A percentile compares a stretch with the other conserved stretches of the same genome.
Evolutionary conservation across 192 early-diverging fungal genomes (phyloP).

Genomic region (Backusella psychrophila): DNA sequence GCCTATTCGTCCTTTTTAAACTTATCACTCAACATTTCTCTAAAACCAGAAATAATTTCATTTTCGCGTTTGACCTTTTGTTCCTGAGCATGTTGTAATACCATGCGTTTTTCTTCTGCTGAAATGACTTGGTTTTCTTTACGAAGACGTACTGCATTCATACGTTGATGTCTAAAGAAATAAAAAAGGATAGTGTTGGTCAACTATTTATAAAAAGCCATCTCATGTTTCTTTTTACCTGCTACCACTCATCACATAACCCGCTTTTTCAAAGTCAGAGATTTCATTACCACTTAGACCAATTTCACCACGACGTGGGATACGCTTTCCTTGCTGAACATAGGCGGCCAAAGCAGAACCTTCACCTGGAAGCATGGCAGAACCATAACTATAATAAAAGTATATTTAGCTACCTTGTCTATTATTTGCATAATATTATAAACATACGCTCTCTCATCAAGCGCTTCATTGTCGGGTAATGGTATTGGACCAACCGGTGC

Average conservation of each 20-base stretch:
- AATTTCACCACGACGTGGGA: slow-evolving; percentile 97
- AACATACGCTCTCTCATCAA: slow-evolving; percentile 59
- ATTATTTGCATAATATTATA: background rate
- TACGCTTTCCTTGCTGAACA: slow-evolving; percentile 90
- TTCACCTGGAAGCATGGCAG: slow-evolving; percentile 83
- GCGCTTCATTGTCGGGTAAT: slow-evolving; percentile 53
- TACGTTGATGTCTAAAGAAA: slow-evolving; percentile 66
- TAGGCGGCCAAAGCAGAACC: slow-evolving; percentile 89
- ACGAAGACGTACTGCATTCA: slow-evolving; percentile 94
- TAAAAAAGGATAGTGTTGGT: background rate
- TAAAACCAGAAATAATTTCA: slow-evolving; percentile 89
- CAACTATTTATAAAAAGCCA: background rate
- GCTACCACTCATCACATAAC: slow-evolving; percentile 97
- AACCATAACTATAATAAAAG: slow-evolving; percentile 60
- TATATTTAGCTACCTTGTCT: background rate
- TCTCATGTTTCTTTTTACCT: slow-evolving; percentile 40
- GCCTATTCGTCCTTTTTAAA: slow-evolving; percentile 26
- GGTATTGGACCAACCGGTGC: slow-evolving; percentile 69
- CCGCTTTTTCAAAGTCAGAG: slow-evolving; percentile 76
- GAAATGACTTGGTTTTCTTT: slow-evolving; percentile 97
- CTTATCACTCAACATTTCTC: slow-evolving; percentile 77
- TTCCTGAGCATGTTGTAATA: slow-evolving; percentile 87
- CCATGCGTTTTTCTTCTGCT: slow-evolving; percentile 89
- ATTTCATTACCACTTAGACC: slow-evolving; percentile 86
- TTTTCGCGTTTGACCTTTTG: slow-evolving; percentile 88